Evolutionary conservation across 106 monocot genomes (phyloP), one percentile per base, ranked within the genome.

Genomic region (Iris macrosiphon): DNA sequence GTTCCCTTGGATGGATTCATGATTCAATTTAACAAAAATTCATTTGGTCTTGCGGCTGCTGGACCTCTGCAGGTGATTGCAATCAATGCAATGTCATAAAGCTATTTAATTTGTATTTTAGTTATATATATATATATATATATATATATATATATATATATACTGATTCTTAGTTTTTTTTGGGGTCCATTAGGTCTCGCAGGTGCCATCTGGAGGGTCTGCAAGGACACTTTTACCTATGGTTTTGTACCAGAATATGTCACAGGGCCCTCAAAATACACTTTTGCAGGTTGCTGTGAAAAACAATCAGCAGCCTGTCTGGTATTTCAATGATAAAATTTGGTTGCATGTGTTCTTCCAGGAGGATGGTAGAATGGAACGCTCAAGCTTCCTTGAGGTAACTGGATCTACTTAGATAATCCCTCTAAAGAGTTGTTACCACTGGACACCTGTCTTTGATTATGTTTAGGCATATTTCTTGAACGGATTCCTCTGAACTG

Each of bases 221-320:
- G 68, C 83, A 1, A 74, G 65, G 20, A 87, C 80, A 4, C 80
- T 87, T 51, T 60, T 93, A 22, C 93, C 87, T 7, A 87, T 93
- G 87, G 64, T 76, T 46, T 35, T 70, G 31, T 93, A 80, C 57
- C 87, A 93, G 69, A 93, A 93, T 52, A 5, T 93, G 37, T 75
- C 66, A 10, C 53, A 87, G 39, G 93, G 83, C 12, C 74, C 87
- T 22, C 87, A 87, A 42, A 87, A 23, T 61, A 49, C 75, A 16
- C 58, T 94, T 35, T 26, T 94, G 40, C 93, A 94, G 77, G 80
- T 98, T 69, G 96, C 96, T n/a, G 96, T 98, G 40, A 98, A 98
- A 73, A 91, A 98, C 45, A 98, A 75, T 67, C 96, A 98, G 61
- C 96, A 91, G 57, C 96, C 96, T 12, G 90, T 91, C 19, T 91